Percentiles rank a stretch among this genome's conserved stretches.
Evolutionary conservation across 106 monocot genomes (phyloP).

Genomic region (Posidonia australis): DNA sequence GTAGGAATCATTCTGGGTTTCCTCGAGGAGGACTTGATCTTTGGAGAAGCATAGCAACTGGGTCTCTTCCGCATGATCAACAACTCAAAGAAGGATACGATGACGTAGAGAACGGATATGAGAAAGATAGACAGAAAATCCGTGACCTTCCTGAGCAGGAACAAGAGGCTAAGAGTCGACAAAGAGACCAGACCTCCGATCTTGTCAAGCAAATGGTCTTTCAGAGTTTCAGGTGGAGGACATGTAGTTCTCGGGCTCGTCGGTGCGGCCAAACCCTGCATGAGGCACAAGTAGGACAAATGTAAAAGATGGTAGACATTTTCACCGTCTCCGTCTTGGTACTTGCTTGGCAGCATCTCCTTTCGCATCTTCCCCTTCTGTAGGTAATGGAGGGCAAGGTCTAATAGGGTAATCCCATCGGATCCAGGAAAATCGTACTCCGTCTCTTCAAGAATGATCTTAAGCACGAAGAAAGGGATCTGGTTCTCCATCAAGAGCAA

Average conservation of each 20-base stretch:
- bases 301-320: background rate
- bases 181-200: background rate
- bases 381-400: constrained; percentile 2
- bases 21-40: too few species aligned
- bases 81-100: background rate
- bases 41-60: background rate
- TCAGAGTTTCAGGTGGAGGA: background rate
- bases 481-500: background rate
- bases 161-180: background rate
- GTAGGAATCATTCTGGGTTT: constrained; percentile 7
- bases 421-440: background rate
- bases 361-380: background rate
- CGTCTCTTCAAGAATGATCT: background rate
- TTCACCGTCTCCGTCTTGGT: background rate
- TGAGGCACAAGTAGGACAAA: background rate
- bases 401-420: background rate
- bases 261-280: background rate
- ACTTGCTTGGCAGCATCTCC: background rate
- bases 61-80: background rate
- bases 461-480: too few species aligned
- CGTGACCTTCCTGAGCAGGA: background rate
- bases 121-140: too few species aligned
- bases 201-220: background rate
- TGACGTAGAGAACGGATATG: background rate
- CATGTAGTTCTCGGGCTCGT: background rate